Evolutionary conservation across 1,284 basidiomycete genomes (phyloP).

Genomic region (Pholiota adiposa): DNA sequence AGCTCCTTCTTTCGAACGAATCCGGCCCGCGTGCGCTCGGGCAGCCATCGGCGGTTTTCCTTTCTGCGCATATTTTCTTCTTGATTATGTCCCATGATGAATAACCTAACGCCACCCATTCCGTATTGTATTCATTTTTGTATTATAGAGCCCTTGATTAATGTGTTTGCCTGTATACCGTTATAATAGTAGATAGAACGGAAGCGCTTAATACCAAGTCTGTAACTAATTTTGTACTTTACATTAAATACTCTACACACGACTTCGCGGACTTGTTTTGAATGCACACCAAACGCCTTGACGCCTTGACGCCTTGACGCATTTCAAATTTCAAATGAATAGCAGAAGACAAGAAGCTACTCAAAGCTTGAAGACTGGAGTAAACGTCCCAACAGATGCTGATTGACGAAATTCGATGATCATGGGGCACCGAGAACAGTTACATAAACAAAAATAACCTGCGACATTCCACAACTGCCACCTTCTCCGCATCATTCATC

Average conservation of each 20-base stretch:
- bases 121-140: background rate
- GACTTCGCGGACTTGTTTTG: no score
- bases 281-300: no score
- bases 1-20: background rate
- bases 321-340: no score
- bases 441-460: background rate
- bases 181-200: constrained; percentile 7
- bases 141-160: constrained; percentile 1
- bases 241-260: background rate
- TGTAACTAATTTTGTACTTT: background rate
- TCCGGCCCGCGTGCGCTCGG: background rate
- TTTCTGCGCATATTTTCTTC: constrained; percentile 13
- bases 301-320: no score
- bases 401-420: no score
- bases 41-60: constrained; percentile 14
- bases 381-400: no score
- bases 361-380: no score
- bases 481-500: background rate
- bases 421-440: no score
- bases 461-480: background rate
- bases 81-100: background rate
- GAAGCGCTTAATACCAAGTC: background rate
- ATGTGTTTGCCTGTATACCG: constrained; percentile 5
- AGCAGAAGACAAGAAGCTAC: no score
- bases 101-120: background rate